Evolutionary conservation across 345 rosid genomes (phyloP), one percentile per base, ranked within the genome.

Genomic region (Cardiospermum halicacabum): DNA sequence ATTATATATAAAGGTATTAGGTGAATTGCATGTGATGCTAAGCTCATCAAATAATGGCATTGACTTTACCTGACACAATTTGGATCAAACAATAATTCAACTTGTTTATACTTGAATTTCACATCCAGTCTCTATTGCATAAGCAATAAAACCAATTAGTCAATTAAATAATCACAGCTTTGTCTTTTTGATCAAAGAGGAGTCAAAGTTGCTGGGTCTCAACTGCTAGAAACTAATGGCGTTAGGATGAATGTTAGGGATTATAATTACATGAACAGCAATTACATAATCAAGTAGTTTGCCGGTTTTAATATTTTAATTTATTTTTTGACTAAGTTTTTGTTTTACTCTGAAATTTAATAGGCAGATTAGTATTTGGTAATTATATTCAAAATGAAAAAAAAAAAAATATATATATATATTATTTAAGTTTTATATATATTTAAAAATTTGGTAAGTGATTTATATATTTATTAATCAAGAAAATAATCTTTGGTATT

Each of bases 21-120:
- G 68, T 64, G 68, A 34, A 42, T 8, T 7, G 18, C 60, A 64
- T 53, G 68, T 64, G 69, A 54, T 11, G 27, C 11, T 39, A 36
- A 36, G 10, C 21, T 39, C 47, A 24, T 62, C 22, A 30, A 18
- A 32, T 25, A 40, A 64, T 51, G 6, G 53, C 21, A 11, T 55
- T 42, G 7, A 7, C 5, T 21, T 65, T 60, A 65, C 69, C 54
- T 12, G 24, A 22, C 10, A 0, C 13, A 39, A 11, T 39, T 65
- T 64, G 2, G 6, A 34, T 64, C 43, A 4, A n/a, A n/a, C n/a
- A 4, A 25, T 9, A 24, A 34, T 50, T 54, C 40, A 64, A 53
- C 48, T 34, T 28, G 1, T 26, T 18, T 10, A 13, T 32, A 34
- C 22, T 47, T 62, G 25, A n/a, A 32, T 53, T 64, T 64, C 59